Conservation (phyloP, 176 grass and related monocot genomes). For the Carex kokanica region DNA sequence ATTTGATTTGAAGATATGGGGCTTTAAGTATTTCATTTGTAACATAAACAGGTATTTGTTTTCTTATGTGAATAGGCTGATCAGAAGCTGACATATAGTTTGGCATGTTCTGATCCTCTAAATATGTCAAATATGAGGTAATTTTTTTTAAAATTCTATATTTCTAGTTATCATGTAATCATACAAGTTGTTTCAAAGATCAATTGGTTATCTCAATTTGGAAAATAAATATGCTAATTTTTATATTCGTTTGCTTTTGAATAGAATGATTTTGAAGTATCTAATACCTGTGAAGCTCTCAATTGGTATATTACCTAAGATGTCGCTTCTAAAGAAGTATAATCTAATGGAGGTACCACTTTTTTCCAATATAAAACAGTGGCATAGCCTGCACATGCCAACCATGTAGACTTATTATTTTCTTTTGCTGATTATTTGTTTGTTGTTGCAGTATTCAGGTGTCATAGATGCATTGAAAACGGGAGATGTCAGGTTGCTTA, state of each 20-base stretch:
- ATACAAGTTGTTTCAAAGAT: not conserved
- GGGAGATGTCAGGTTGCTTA: slow-evolving; percentile 85
- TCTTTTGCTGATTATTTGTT: slow-evolving; percentile 33
- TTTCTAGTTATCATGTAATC: not conserved
- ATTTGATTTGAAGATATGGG: slow-evolving; percentile 16
- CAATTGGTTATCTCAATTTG: not conserved
- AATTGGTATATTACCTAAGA: slow-evolving; percentile 75
- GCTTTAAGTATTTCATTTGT: not conserved
- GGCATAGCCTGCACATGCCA: not conserved
- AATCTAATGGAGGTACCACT: slow-evolving; percentile 71
- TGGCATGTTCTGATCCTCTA: slow-evolving; percentile 61
- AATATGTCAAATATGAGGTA: slow-evolving; percentile 78
- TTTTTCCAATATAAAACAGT: slow-evolving; percentile 9
- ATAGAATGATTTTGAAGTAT: slow-evolving; percentile 92
- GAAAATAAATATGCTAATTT: slow-evolving; percentile 18
- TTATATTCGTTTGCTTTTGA: slow-evolving; percentile 32
- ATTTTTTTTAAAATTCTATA: slow-evolving; percentile 8
- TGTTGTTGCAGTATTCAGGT: slow-evolving; percentile 72
- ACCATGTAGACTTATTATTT: not conserved
- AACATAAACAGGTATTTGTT: slow-evolving; percentile 26
- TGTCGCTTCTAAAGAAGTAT: slow-evolving; percentile 56
- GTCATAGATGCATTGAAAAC: slow-evolving; percentile 68
- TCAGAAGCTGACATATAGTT: slow-evolving; percentile 88
- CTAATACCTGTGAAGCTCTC: slow-evolving; percentile 92
- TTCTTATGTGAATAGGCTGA: slow-evolving; percentile 61